Evolutionary conservation across 2,329 filamentous ascomycete genomes (phyloP), one percentile per base, ranked within the genome.

Genomic region (Cordyceps cicadae): DNA sequence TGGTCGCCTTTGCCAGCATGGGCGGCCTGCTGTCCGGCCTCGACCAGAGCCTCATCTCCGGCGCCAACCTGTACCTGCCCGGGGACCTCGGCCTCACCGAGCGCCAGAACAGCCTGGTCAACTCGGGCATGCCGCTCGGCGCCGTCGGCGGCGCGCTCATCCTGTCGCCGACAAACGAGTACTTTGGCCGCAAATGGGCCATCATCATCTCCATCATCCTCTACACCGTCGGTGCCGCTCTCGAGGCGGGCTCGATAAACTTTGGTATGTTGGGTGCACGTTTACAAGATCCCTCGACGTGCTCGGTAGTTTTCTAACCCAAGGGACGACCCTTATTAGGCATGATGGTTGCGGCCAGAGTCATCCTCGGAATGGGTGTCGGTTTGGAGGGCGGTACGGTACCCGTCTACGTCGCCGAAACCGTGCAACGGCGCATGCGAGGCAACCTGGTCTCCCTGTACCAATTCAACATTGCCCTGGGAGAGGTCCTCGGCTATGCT

Each of bases 361-460:
- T 90, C 6, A 83, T 90, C 59, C 81, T 90, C 0, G 87, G 88
- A 60, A 71, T 87, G 7, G 87, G 87, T 66, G 85, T 90, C 56
- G 87, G 87, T 73, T 78, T 90, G 2, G 87, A 90, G 69, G 87
- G 87, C 55, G 87, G 87, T 69, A 90, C 87, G 0, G 87, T 90
- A 5, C 87, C 87, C 0, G 85, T 90, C 59, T 90, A 90, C 64
- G 87, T 90, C 34, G 87, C 87, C 1, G 87, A 90, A 71, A 87
- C 84, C 0, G 87, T 89, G 49, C 85, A 87, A 66, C 79, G 83
- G 37, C 80, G 78, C 62, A 79, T 88, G 26, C 83, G 87, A 66
- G 87, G 87, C 65, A 90, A 90, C 70, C 73, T 90, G 54, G 87
- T 90, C 1, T 89, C 86, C 0, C 76, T 90, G 0, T 90, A 90